These are phyloP conservation scores for Salvia miltiorrhiza DNA, from an alignment of 257 asterid genomes.

Conservation along the genomic window DNA sequence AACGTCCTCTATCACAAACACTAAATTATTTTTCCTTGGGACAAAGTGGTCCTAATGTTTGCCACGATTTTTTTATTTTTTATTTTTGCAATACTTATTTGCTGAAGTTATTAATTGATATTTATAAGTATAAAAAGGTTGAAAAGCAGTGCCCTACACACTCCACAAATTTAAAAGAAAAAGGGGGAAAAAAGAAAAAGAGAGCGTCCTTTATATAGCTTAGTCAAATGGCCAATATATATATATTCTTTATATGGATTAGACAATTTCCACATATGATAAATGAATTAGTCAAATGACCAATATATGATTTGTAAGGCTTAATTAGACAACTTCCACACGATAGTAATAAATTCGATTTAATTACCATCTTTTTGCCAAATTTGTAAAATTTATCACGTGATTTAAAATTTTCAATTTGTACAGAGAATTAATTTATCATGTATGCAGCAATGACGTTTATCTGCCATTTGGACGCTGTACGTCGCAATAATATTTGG, in stretches of 20 bases:
- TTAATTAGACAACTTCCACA: conserved; percentile 9
- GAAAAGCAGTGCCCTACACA: too few relatives aligned
- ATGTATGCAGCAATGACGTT: background rate
- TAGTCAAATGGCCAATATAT: conserved; percentile 5
- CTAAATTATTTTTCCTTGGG: background rate
- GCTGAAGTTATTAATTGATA: background rate
- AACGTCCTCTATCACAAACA: background rate
- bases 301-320: too few relatives aligned
- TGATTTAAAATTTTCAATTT: background rate
- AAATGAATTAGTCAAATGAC: conserved; percentile 10
- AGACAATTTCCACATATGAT: conserved; percentile 7
- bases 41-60: background rate
- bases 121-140: too few relatives aligned
- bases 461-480: background rate
- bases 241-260: background rate
- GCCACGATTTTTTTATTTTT: background rate
- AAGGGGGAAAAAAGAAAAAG: background rate
- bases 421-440: background rate
- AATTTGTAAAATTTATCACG: background rate
- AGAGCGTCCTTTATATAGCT: conserved; percentile 12
- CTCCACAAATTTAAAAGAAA: background rate
- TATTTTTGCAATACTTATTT: background rate
- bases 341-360: too few relatives aligned
- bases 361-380: background rate
- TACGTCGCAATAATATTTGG: too few relatives aligned